Evolutionary conservation across 2,329 filamentous ascomycete species (phyloP).

Genomic region (Exophiala alcalophila): DNA sequence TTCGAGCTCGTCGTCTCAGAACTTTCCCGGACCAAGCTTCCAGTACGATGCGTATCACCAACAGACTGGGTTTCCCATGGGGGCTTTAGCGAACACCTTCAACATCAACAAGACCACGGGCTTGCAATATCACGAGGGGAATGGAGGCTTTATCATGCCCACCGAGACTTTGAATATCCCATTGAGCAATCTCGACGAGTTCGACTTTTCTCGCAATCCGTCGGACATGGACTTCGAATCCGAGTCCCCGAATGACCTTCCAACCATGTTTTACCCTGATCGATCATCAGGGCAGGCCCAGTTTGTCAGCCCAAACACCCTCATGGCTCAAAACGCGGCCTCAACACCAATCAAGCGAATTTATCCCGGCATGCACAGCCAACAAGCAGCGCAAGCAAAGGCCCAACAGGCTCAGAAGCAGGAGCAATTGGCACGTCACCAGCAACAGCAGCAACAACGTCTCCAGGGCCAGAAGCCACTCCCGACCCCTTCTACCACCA

Average conservation of each 20-base stretch:
- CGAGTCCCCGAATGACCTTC: constrained; percentile 52
- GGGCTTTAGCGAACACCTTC: constrained; percentile 75
- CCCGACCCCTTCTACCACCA: constrained; percentile 32
- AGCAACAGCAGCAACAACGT: constrained; percentile 47
- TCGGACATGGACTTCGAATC: constrained; percentile 71
- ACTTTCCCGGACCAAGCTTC: constrained; percentile 78
- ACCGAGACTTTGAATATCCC: constrained; percentile 31
- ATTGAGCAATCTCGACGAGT: constrained; percentile 53
- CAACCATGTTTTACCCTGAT: constrained; percentile 63
- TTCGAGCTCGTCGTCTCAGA: constrained; percentile 49
- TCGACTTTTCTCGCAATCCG: constrained; percentile 54
- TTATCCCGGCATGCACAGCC: constrained; percentile 91
- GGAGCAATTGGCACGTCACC: constrained; percentile 58
- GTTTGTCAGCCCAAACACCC: constrained; percentile 71
- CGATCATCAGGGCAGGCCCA: constrained; percentile 43
- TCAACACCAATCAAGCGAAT: constrained; percentile 64
- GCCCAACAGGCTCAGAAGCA: constrained; percentile 61
- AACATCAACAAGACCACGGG: constrained; percentile 65
- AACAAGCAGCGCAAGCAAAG: constrained; percentile 73
- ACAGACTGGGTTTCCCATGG: constrained; percentile 86
- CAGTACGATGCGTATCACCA: constrained; percentile 95
- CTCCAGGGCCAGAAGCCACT: constrained; percentile 29
- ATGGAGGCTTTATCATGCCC: constrained; percentile 45
- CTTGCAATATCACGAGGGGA: constrained; percentile 39
- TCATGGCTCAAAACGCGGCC: constrained; percentile 47